These are phyloP conservation scores for Fusarium siculi DNA, from an alignment of 2,329 filamentous ascomycete genomes.

Conservation along the genomic window DNA sequence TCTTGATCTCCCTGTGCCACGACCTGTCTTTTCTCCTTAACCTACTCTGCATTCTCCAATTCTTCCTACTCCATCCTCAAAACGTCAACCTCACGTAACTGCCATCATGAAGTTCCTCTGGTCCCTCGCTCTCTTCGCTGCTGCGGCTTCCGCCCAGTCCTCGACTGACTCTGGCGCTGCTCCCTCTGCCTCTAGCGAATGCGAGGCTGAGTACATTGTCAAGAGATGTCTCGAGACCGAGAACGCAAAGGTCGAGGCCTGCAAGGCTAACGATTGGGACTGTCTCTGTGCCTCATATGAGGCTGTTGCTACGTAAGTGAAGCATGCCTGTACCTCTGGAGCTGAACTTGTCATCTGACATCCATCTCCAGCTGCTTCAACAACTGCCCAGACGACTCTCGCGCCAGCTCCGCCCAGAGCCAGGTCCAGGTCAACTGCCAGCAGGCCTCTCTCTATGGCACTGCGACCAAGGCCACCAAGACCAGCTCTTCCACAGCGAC, in stretches of 20 bases:
- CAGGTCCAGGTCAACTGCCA: conserved; percentile 58
- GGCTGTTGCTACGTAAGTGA: conserved; percentile 58
- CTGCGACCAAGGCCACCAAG: conserved; percentile 44
- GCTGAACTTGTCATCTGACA: conserved; percentile 3
- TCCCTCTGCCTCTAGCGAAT: conserved; percentile 47
- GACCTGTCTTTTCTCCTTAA: background rate
- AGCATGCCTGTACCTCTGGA: background rate
- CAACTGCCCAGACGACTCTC: conserved; percentile 64
- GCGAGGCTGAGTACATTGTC: conserved; percentile 60
- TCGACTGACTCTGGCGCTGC: conserved; percentile 43
- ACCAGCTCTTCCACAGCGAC: conserved; percentile 38
- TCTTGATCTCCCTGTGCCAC: conserved; percentile 3
- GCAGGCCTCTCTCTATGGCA: conserved; percentile 57
- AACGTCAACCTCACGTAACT: conserved; percentile 11
- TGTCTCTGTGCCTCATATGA: conserved; percentile 60
- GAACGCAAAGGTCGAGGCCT: conserved; percentile 52
- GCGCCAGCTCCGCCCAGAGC: conserved; percentile 48
- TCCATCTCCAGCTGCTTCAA: conserved; percentile 59
- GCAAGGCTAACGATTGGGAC: conserved; percentile 55
- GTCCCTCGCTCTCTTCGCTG: conserved; percentile 53
- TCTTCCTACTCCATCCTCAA: background rate
- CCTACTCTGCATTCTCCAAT: background rate
- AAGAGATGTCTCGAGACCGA: conserved; percentile 56
- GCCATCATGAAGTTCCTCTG: conserved; percentile 59
- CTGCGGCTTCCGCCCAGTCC: conserved; percentile 49